Base-by-base conservation (phyloP, 192 early-diverging fungal genomes). In the Phycomyces nitens region DNA sequence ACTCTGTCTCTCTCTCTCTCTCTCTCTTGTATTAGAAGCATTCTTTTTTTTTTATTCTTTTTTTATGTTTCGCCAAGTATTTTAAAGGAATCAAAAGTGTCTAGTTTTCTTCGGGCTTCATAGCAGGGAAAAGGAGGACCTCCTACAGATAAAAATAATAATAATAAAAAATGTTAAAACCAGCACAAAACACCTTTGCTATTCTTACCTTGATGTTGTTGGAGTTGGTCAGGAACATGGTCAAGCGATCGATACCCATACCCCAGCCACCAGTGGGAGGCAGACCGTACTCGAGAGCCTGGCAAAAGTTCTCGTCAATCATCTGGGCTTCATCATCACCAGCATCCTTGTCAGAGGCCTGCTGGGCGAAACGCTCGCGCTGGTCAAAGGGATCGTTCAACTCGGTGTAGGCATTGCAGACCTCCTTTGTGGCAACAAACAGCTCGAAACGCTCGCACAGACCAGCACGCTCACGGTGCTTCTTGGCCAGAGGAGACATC, bases 351-450 rank as follows among this genome's bases (percentile, higher is more conserved):
- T 99, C 95, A 34, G 68, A 77, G 26, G 97, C 97, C 82, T 99
- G 97, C 83, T 97, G 94, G 42, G 86, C 96, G 77, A 99, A 99
- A 71, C 95, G 84, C 75, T 95, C 94, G 62, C 97, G 90, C 81
- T 99, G 97, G 68, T 96, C 97, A 73, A 95, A 96, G 43, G 97
- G 97, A 82, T 99, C 97, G 85, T 99, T 99, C 77, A 99, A 86
- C 86, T 99, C 97, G 7, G 97, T 99, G 89, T 98, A 99, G 22
- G 95, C 92, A 67, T 99, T 99, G 84, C 92, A 94, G 55, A 99
- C 85, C 74, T 99, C 97, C 89, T 98, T 99, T 77, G 94, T 96
- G 60, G 94, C 95, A 5, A 99, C 95, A 73, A 99, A 99, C 70
- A 93, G 88, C 82, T 99, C 96, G 70, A 99, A 99, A 49, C 96